Conservation (phyloP, 306 rosid species). For the Glycyrrhiza uralensis region DNA sequence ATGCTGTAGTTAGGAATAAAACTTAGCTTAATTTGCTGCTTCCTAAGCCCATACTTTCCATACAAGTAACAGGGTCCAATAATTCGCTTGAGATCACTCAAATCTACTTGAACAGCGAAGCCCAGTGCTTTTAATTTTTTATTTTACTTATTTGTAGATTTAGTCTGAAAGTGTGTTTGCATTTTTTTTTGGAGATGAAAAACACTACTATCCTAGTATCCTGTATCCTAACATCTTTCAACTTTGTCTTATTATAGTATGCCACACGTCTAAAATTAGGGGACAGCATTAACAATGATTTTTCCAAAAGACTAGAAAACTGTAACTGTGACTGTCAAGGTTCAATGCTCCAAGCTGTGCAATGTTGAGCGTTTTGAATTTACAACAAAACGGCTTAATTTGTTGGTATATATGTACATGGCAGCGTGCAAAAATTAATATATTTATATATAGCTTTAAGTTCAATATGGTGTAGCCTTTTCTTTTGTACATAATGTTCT, state of each 20-base stretch:
- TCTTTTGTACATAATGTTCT: not conserved
- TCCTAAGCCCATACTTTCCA: no score
- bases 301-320: not conserved
- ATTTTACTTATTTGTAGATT: no score
- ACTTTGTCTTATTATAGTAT: conserved; percentile 11
- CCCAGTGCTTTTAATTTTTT: no score
- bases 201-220: not conserved
- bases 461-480: not conserved
- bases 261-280: not conserved
- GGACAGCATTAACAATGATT: not conserved
- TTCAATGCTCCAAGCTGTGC: conserved; percentile 18
- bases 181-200: not conserved
- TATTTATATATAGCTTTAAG: not conserved
- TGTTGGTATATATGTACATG: not conserved
- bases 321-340: not conserved
- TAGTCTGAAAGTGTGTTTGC: no score
- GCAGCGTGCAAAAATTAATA: not conserved
- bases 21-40: no score
- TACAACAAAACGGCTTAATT: not conserved
- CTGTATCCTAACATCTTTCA: not conserved
- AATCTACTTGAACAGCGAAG: no score
- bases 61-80: no score
- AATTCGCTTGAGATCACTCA: no score
- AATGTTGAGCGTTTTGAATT: not conserved
- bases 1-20: no score